Conservation (phyloP, 2,329 filamentous ascomycete genomes). For the Ciborinia camelliae region DNA sequence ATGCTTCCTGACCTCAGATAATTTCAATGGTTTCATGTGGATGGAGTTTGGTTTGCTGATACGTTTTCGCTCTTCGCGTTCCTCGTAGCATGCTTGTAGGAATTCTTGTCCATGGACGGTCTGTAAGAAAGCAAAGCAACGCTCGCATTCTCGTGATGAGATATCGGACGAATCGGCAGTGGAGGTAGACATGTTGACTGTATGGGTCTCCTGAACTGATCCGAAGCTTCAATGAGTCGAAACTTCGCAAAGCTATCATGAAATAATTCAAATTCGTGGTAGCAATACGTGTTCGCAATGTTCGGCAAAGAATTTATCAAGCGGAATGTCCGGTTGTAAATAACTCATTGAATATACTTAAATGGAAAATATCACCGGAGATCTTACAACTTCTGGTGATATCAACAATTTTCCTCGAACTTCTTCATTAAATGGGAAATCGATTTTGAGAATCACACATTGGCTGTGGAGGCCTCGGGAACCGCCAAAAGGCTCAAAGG, state of each 20-base stretch:
- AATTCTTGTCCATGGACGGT: slow-evolving; percentile 1
- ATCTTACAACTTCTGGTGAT: not conserved
- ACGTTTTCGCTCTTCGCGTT: slow-evolving; percentile 5
- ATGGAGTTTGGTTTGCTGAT: slow-evolving; percentile 5
- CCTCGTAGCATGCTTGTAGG: slow-evolving; percentile 9
- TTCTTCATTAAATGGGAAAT: no score
- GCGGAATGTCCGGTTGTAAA: not conserved
- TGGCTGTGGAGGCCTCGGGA: not conserved
- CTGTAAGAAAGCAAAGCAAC: slow-evolving; percentile 11
- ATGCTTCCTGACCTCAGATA: not conserved
- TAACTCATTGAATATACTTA: not conserved
- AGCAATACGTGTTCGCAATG: not conserved
- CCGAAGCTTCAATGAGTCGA: not conserved
- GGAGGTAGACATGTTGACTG: not conserved
- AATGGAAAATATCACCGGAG: not conserved
- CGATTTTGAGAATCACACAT: not conserved
- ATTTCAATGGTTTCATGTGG: not conserved
- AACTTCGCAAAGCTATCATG: not conserved
- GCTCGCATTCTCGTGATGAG: not conserved
- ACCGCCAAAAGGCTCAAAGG: not conserved
- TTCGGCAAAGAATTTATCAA: not conserved
- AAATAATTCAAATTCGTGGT: not conserved
- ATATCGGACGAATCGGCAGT: slow-evolving; percentile 7
- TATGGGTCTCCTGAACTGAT: not conserved
- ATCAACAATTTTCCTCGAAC: not conserved